These are phyloP conservation scores for Leccinellum luteum DNA, from an alignment of 768 basidiomycete species.

Conservation along the genomic window DNA sequence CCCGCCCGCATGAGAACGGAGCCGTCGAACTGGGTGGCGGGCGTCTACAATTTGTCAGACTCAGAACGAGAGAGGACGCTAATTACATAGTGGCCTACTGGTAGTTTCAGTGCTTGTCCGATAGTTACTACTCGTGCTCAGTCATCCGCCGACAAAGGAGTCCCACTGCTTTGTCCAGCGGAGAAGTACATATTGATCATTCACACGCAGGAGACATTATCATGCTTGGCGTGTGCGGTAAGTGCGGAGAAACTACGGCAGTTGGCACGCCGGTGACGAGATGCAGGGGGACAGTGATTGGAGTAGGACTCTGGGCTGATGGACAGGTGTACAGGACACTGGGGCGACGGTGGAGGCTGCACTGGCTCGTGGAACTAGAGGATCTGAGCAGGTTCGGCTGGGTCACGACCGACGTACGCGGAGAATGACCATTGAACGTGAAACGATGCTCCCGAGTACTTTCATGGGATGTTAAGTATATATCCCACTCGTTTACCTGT, in stretches of 20 bases:
- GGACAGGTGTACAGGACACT: background rate
- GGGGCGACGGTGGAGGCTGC: background rate
- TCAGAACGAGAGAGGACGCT: background rate
- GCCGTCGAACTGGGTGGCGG: background rate
- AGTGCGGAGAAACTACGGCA: background rate
- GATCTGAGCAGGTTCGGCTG: slow-evolving; percentile 6
- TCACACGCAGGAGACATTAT: background rate
- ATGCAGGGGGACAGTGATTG: background rate
- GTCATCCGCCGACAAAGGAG: slow-evolving; percentile 1
- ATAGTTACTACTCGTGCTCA: background rate
- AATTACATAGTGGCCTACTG: no score
- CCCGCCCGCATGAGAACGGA: background rate
- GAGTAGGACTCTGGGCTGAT: background rate
- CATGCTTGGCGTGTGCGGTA: slow-evolving; percentile 11
- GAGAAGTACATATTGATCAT: background rate
- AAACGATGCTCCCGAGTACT: slow-evolving; percentile 18
- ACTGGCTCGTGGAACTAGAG: background rate
- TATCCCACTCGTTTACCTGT: slow-evolving; percentile 9
- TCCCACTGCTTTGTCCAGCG: background rate
- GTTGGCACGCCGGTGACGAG: background rate
- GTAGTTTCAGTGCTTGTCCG: background rate
- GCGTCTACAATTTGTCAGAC: background rate
- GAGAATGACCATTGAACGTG: slow-evolving; percentile 29
- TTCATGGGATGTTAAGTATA: slow-evolving; percentile 26
- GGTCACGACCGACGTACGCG: slow-evolving; percentile 27